Evolutionary conservation across 805 yeast genomes (phyloP).

Genomic region (Starmerella asiatica): DNA sequence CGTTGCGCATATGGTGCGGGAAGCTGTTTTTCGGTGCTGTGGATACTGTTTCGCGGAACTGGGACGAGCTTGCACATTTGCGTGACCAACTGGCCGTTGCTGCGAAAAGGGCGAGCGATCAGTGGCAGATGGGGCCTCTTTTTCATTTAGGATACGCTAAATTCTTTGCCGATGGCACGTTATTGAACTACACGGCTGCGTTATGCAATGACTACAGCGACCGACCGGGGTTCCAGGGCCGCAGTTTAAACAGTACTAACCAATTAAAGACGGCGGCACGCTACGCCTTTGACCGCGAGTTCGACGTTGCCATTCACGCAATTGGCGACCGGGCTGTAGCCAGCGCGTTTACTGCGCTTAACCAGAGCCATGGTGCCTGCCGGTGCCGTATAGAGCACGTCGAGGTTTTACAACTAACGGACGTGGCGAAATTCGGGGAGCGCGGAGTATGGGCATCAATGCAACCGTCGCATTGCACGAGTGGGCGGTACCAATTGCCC

Average conservation of each 20-base stretch:
- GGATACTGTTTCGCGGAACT: not conserved
- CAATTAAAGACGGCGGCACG: not conserved
- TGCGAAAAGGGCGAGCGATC: not conserved
- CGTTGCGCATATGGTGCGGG: not conserved
- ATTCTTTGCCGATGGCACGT: not conserved
- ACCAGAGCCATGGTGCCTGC: not conserved
- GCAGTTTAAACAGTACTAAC: not conserved
- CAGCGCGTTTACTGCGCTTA: not conserved
- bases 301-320: not conserved
- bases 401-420: not conserved
- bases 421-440: not conserved
- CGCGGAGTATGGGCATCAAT: not conserved
- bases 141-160: not conserved
- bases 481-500: not conserved
- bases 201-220: not conserved
- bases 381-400: not conserved
- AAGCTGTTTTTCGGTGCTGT: not conserved
- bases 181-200: slow-evolving; percentile 1
- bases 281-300: not conserved
- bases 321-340: not conserved
- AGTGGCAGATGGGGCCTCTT: not conserved
- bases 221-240: not conserved
- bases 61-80: not conserved
- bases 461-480: not conserved
- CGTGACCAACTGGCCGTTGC: not conserved